Evolutionary conservation across 2,329 filamentous ascomycete genomes (phyloP), one percentile per base, ranked within the genome.

Genomic region (Colletotrichum sp.): DNA sequence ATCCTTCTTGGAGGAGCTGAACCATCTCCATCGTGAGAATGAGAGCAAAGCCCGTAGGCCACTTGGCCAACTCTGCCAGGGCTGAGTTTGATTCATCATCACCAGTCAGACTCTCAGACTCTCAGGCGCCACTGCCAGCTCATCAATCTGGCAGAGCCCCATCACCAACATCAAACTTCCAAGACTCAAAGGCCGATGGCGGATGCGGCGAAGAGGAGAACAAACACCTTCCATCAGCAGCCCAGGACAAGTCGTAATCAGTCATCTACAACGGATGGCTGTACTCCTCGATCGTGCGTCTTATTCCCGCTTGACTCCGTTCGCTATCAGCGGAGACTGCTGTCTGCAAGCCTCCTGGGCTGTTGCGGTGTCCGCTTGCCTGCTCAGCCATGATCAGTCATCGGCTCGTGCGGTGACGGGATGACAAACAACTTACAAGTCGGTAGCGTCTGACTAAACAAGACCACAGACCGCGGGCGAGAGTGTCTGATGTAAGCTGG

Each of bases 321-420:
- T 16, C 63, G 58, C 56, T 52, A n/a, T 64, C 69, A 64, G 69
- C 73, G 69, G 63, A 73, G 56, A 59, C 72, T 10, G 30, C 36
- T n/a, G 16, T 28, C 30, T 61, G 30, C 58, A 48, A 48, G 18
- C 43, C 43, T 48, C 43, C 43, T 21, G 6, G 58, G 38, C 16
- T 1, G 38, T 43, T 43, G 38, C 0, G 38, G 38, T 43, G 38
- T 5, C 59, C 28, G 43, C 10, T 10, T 3, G 43, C 16, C 38
- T 68, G 52, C 65, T 61, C 36, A 59, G 69, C 69, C 43, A 59
- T 48, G 56, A 68, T 68, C 43, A 73, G 43, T 63, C 65, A 56
- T 63, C 56, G 69, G 73, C 56, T 73, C 18, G 28, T 13, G 56
- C 58, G 69, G 63, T 36, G 26, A 34, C 12, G 7, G 67, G 67